These are phyloP conservation scores for Globisporangium megalacanthum DNA, from an alignment of 352 stramenopile genomes.

Conservation along the genomic window DNA sequence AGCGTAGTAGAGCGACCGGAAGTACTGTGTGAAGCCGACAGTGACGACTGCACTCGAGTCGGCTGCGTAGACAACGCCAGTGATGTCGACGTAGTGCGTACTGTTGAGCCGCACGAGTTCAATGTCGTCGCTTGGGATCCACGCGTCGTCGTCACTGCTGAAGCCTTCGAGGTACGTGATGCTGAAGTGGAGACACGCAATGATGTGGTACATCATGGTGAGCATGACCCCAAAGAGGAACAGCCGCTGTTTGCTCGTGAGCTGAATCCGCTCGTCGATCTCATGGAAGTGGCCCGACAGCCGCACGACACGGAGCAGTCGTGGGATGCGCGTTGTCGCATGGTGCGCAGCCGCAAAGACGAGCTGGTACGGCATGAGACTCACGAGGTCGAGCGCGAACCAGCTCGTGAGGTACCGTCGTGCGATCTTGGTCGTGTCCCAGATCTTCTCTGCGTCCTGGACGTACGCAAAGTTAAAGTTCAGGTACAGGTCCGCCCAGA, in stretches of 20 bases:
- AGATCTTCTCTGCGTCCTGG: slow-evolving; percentile 56
- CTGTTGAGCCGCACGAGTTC: slow-evolving; percentile 29
- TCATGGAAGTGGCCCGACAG: slow-evolving; percentile 34
- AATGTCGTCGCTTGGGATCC: slow-evolving; percentile 49
- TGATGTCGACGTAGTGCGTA: slow-evolving; percentile 21
- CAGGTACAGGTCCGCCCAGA: slow-evolving; percentile 46
- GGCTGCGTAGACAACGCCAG: slow-evolving; percentile 16
- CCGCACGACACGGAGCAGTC: slow-evolving; percentile 33
- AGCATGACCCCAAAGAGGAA: slow-evolving; percentile 46
- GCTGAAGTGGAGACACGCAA: slow-evolving; percentile 59
- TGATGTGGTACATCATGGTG: slow-evolving; percentile 48
- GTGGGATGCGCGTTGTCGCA: slow-evolving; percentile 22
- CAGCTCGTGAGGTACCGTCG: slow-evolving; percentile 23
- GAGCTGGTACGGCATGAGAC: slow-evolving; percentile 36
- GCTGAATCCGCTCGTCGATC: slow-evolving; percentile 34
- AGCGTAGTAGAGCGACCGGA: slow-evolving; percentile 58
- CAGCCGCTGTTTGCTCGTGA: slow-evolving; percentile 42
- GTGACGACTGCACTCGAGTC: slow-evolving; percentile 16
- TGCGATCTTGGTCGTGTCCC: slow-evolving; percentile 28
- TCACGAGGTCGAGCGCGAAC: slow-evolving; percentile 40
- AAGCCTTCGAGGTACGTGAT: slow-evolving; percentile 57
- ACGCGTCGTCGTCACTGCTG: slow-evolving; percentile 27
- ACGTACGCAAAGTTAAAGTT: slow-evolving; percentile 55
- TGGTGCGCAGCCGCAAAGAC: slow-evolving; percentile 15
- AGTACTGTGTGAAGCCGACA: slow-evolving; percentile 45